Base-by-base conservation (phyloP, 2,329 filamentous ascomycete genomes). In the Arthroderma uncinatum region DNA sequence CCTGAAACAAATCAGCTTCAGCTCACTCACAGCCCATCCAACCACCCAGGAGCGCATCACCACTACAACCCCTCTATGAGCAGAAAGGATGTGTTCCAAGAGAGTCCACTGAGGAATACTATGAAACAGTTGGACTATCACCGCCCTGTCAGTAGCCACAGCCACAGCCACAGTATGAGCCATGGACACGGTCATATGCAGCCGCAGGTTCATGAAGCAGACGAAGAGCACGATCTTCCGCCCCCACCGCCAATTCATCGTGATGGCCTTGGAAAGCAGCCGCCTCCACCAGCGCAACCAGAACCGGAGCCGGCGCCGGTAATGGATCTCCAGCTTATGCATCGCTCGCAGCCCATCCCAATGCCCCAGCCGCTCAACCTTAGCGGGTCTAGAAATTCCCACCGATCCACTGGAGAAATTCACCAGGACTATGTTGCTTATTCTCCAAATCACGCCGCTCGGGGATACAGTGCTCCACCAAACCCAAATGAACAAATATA, bases 211-310 rank as follows among this genome's bases (percentile, higher is more conserved):
- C 55, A 62, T 10, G 59, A 62, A 44, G 57, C 57, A 10, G 55
- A 61, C 6, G 59, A 62, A 33, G 60, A 60, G n/a, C 63, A 66
- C 12, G 67, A 60, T 10, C 58, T 64, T 19, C 67, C 68, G 9
- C 69, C 69, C 28, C 68, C 69, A 9, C 67, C 68, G 30, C 69
- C 69, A 28, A 64, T 61, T 19, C 69, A 71, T 59, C 63, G 67
- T 53, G 60, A 62, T 40, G 62, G 58, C 42, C 57, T 62, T 7
- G 59, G 59, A 19, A 55, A 28, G 16, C 61, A 60, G 25, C 47
- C 57, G 30, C 21, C 57, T 7, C 61, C 60, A 52, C 42, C 55
- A 37, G 25, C 36, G 30, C 40, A 57, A 58, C 60, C 60, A 47
- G n/a, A n/a, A n/a, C n/a, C n/a, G n/a, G 25, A 40, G 34, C 30